Base-by-base conservation (phyloP, 306 rosid species). In the Dryas alaskensis region DNA sequence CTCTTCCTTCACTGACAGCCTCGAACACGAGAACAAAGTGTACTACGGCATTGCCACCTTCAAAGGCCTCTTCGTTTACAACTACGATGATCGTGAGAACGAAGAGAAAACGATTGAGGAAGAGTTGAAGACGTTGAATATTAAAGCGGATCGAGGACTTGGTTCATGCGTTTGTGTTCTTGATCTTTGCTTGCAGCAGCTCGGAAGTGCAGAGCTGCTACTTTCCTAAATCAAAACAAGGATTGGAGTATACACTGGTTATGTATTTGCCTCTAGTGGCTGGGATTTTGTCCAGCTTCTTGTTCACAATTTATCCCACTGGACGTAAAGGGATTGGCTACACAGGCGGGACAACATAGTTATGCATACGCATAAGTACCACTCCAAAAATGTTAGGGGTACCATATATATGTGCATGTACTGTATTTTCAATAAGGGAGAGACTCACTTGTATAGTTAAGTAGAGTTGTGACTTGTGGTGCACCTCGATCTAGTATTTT, bases 101-200 rank as follows among this genome's bases (percentile, higher is more conserved):
- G 19, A 45, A 27, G 31, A 45, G 3, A 3, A 11, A 9, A 6
- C 5, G 0, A 59, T 19, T 8, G 19, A 8, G 51, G 19, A 74
- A 5, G 73, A 79, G 6, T 4, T 70, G 44, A 31, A 54, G 12
- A 65, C 50, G 19, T 69, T 54, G 17, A 58, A 37, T 44, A 39
- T 80, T 5, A 10, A 19, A 19, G 19, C 25, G 2, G 2, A 19
- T 19, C 25, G 8, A 62, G 10, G 89, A 82, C 49, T 70, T 80
- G 4, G 47, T 78, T 13, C 87, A 86, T 31, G 87, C 86, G 5
- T 76, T 81, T 9, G 78, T 86, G 79, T 89, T 89, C 82, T 69
- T 83, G 42, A 13, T 82, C 13, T 81, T 86, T 68, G 86, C 87
- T 60, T 6, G 77, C 5, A 72, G 86, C 62, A 63, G 80, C 76